A percentile compares a stretch with the other conserved stretches of the same genome.
Conservation (phyloP, 768 basidiomycete species). For the Tephrocybe rancida region DNA sequence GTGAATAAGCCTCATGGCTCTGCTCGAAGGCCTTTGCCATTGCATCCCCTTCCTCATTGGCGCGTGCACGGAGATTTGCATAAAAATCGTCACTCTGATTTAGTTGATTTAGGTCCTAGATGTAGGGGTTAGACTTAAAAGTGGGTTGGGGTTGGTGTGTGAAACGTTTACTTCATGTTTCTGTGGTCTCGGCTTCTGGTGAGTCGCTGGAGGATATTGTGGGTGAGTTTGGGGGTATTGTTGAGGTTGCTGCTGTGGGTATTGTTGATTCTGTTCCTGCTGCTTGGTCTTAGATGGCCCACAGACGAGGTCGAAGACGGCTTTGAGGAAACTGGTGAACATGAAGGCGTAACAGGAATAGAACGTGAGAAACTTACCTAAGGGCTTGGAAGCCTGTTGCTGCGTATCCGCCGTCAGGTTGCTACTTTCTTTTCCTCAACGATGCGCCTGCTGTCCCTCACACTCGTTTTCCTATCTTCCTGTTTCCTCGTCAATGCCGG, state of each 20-base stretch:
- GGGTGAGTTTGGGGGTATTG: slow-evolving; percentile 13
- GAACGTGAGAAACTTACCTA: neutral
- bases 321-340: slow-evolving; percentile 30
- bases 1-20: slow-evolving; percentile 75
- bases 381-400: neutral
- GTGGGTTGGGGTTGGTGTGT: neutral
- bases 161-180: slow-evolving; percentile 6
- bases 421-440: slow-evolving; percentile 2
- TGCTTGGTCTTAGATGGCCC: slow-evolving; percentile 10
- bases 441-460: slow-evolving; percentile 37
- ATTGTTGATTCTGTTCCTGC: neutral
- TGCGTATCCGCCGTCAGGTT: neutral
- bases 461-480: slow-evolving; percentile 56
- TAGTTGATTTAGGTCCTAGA: slow-evolving; percentile 55
- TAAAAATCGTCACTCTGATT: slow-evolving; percentile 79
- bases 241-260: slow-evolving; percentile 15
- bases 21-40: slow-evolving; percentile 74
- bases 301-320: slow-evolving; percentile 31
- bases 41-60: slow-evolving; percentile 76
- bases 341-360: slow-evolving; percentile 9
- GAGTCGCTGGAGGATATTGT: slow-evolving; percentile 1
- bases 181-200: slow-evolving; percentile 3
- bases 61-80: slow-evolving; percentile 66
- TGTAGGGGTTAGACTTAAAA: neutral
- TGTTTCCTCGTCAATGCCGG: slow-evolving; percentile 47